Evolutionary conservation across 2,329 filamentous ascomycete species (phyloP).

Genomic region (Thelonectria rubi): DNA sequence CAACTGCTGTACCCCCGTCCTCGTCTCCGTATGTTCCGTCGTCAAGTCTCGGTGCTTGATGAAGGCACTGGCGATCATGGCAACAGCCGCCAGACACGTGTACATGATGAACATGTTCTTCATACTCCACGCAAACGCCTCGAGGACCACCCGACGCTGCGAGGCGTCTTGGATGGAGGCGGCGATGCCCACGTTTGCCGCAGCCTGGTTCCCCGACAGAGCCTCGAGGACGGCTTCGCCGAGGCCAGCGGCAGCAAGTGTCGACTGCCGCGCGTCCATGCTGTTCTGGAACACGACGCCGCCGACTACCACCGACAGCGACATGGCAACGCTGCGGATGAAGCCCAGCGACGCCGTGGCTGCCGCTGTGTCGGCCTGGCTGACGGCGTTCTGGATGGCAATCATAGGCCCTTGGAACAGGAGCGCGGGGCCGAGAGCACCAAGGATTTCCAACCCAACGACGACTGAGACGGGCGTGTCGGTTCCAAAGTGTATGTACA

Average conservation of each 20-base stretch:
- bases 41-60: conserved; percentile 15
- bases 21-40: conserved; percentile 11
- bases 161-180: conserved; percentile 4
- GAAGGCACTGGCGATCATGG: background rate
- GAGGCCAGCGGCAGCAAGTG: conserved; percentile 2
- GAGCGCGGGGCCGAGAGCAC: conserved; percentile 7
- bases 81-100: conserved; percentile 10
- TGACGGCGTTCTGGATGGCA: conserved; percentile 59
- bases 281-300: conserved; percentile 75
- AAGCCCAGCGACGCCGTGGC: conserved; percentile 70
- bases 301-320: conserved; percentile 72
- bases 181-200: conserved; percentile 9
- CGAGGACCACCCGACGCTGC: conserved; percentile 10
- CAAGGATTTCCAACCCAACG: conserved; percentile 6
- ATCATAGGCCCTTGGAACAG: conserved; percentile 17
- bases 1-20: background rate
- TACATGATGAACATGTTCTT: conserved; percentile 22
- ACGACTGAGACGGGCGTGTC: conserved; percentile 5
- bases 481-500: conserved; percentile 9
- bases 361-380: conserved; percentile 65
- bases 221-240: conserved; percentile 4
- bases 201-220: conserved; percentile 8
- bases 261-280: conserved; percentile 6
- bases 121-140: conserved; percentile 15
- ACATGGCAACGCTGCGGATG: conserved; percentile 68